Evolutionary conservation across 2,329 filamentous ascomycete species (phyloP).

Genomic region (Hansfordia pulvinata): DNA sequence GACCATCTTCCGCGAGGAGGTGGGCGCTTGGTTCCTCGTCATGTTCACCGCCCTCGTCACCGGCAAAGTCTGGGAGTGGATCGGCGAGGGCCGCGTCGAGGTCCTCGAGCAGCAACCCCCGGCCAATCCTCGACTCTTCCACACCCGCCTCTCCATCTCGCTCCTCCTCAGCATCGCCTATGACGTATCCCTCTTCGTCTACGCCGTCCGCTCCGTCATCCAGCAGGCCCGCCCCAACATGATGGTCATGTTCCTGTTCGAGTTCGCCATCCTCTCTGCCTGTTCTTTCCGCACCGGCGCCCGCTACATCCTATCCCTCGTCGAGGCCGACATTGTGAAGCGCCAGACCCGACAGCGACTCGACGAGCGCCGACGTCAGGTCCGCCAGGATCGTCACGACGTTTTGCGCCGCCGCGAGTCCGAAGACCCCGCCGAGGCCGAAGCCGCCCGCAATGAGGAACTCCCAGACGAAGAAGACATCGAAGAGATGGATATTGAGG

Average conservation of each 20-base stretch:
- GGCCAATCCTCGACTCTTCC: constrained; percentile 76
- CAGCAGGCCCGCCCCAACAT: constrained; percentile 86
- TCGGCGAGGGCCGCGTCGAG: constrained; percentile 88
- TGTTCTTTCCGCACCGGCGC: constrained; percentile 66
- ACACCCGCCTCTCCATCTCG: constrained; percentile 66
- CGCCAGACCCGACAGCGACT: constrained; percentile 60
- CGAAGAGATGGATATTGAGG: constrained; percentile 88
- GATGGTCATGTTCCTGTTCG: constrained; percentile 99
- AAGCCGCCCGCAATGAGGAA: constrained; percentile 31
- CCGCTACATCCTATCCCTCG: constrained; percentile 66
- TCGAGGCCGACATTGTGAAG: constrained; percentile 63
- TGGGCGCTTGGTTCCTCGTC: constrained; percentile 85
- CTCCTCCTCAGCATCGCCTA: constrained; percentile 68
- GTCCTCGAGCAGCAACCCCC: constrained; percentile 91
- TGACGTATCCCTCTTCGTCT: constrained; percentile 66
- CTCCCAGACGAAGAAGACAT: constrained; percentile 60
- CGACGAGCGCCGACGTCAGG: constrained; percentile 52
- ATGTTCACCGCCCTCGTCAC: constrained; percentile 93
- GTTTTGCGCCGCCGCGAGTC: constrained; percentile 34
- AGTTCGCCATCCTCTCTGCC: constrained; percentile 79
- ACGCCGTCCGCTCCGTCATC: constrained; percentile 71
- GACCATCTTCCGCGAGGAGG: constrained; percentile 94
- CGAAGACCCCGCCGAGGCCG: constrained; percentile 30
- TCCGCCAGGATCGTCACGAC: constrained; percentile 42
- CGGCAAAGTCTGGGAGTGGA: constrained; percentile 98